phyloP scores from a whole-genome alignment of 495 filamentous ascomycete genomes.

The Lophiotrema nucula region DNA sequence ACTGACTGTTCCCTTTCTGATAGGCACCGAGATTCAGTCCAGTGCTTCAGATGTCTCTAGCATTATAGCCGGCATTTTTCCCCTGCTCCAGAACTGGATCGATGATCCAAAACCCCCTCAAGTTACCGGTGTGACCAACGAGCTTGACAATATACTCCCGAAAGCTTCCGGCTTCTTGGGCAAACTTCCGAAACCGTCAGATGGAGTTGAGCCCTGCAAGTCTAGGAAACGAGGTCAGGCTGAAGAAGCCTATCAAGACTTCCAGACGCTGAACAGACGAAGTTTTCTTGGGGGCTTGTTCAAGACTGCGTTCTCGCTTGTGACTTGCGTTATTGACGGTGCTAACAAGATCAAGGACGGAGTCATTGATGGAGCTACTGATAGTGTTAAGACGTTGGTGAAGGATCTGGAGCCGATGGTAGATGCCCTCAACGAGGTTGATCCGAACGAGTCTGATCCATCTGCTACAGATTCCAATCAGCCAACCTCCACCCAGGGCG shows the following conservation, averaged over 20 bases:
- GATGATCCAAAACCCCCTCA: not conserved
- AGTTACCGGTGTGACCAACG: not conserved
- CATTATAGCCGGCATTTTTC: conserved; percentile 1
- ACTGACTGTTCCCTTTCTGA: not conserved
- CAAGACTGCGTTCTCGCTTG: conserved; percentile 3
- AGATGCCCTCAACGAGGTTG: not conserved
- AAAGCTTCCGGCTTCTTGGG: conserved; percentile 1
- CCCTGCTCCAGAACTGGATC: conserved; percentile 3
- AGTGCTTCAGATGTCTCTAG: conserved; percentile 10
- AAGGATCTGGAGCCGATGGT: conserved; percentile 3
- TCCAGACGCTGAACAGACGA: not conserved
- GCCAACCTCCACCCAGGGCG: not conserved
- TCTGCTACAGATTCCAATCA: not conserved
- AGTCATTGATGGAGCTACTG: not conserved
- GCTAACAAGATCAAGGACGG: conserved; percentile 7
- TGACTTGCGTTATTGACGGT: conserved; percentile 4
- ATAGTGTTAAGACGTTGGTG: not conserved
- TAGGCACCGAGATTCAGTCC: conserved; percentile 1
- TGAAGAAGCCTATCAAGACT: not conserved
- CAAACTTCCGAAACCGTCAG: not conserved
- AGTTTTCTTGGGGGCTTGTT: conserved; percentile 2
- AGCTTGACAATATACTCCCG: conserved; percentile 1
- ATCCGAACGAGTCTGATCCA: not conserved
- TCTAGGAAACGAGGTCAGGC: not conserved
- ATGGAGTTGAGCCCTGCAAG: not conserved